Conservation (phyloP, 139 green algal species). For the Chlorella sp. region DNA sequence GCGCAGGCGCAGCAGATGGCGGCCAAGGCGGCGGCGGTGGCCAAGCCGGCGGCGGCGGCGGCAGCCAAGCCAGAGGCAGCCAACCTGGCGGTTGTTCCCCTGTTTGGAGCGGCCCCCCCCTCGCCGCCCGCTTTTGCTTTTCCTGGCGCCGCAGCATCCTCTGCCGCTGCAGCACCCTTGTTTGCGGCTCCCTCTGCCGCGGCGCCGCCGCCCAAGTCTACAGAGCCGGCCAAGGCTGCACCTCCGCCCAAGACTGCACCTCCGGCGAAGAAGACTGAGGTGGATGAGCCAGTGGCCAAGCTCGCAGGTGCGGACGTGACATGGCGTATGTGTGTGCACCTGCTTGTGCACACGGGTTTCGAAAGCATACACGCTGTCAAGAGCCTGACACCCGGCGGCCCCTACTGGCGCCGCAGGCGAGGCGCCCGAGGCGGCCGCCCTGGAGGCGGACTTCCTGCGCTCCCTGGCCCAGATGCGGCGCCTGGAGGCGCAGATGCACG, state of each 20-base stretch:
- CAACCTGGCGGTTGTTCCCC: not conserved
- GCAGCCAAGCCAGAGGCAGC: not conserved
- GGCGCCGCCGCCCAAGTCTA: not conserved
- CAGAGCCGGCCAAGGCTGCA: not conserved
- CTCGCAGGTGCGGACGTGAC: not conserved
- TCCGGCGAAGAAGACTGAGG: not conserved
- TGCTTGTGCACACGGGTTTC: too few species aligned
- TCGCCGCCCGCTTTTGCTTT: too few species aligned
- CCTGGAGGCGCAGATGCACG: conserved; percentile 29
- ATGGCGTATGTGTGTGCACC: not conserved
- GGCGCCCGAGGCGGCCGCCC: conserved; percentile 21
- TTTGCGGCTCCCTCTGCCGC: not conserved
- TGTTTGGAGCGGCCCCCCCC: not conserved
- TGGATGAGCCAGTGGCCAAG: not conserved
- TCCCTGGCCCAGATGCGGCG: conserved; percentile 35
- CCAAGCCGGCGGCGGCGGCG: not conserved
- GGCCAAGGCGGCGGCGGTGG: conserved; percentile 8
- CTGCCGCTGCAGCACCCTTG: not conserved
- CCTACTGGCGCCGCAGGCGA: conserved; percentile 14
- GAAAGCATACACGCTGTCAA: too few species aligned
- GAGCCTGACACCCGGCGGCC: not conserved
- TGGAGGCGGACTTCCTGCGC: conserved; percentile 42
- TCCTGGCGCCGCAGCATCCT: too few species aligned
- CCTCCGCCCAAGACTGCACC: conserved; percentile 1
- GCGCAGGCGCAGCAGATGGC: conserved; percentile 19